A percentile compares a stretch with the other conserved stretches of the same genome.
phyloP scores from a whole-genome alignment of 2,329 filamentous ascomycete species.

The Mycosphaerella arachidis region DNA sequence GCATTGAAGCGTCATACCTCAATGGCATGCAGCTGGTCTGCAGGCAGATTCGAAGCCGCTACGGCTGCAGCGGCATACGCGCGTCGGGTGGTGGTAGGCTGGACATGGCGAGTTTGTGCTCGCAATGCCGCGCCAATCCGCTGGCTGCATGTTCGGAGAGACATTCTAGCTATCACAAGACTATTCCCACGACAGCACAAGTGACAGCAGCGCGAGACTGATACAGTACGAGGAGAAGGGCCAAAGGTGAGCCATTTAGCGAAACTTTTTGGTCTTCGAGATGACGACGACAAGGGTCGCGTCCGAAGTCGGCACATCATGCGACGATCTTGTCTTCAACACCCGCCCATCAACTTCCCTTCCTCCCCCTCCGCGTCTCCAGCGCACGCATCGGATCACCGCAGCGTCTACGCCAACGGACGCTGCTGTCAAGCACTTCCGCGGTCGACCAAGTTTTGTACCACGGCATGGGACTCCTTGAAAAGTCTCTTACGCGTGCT shows the following conservation, averaged over 20 bases:
- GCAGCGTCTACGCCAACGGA: neutral
- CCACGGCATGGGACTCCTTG: too few relatives aligned
- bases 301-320: neutral
- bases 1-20: slow-evolving; percentile 16
- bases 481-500: too few relatives aligned
- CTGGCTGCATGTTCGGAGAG: slow-evolving; percentile 17
- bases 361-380: neutral
- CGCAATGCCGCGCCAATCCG: slow-evolving; percentile 23
- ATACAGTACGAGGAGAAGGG: neutral
- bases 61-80: slow-evolving; percentile 35
- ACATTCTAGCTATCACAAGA: neutral
- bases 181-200: neutral
- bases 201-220: neutral
- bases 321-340: neutral
- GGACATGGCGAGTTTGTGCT: slow-evolving; percentile 1
- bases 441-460: too few relatives aligned
- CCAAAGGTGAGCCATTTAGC: neutral
- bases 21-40: slow-evolving; percentile 33
- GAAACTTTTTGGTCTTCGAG: neutral
- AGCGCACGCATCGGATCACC: neutral
- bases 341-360: neutral
- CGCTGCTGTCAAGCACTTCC: neutral
- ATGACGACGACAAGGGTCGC: neutral
- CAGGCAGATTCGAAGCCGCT: slow-evolving; percentile 40
- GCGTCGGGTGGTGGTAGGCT: slow-evolving; percentile 9